These are phyloP conservation scores for Pythium chondricola DNA, from an alignment of 352 stramenopile species.

Conservation along the genomic window DNA sequence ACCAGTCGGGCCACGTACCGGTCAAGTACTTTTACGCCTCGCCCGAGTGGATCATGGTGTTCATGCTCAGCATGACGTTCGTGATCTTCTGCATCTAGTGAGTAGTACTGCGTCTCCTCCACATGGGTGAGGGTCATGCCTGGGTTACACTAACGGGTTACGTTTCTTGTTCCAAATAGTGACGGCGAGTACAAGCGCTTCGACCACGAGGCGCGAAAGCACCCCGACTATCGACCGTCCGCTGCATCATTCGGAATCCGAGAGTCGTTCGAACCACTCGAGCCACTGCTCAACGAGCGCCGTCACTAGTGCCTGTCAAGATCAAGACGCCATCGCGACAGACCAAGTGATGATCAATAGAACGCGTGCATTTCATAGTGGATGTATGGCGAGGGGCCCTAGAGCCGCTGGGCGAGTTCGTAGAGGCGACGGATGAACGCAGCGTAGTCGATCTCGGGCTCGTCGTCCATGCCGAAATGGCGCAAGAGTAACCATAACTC, in stretches of 20 bases:
- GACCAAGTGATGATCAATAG: too few relatives aligned
- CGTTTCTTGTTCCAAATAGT: slow-evolving; percentile 18
- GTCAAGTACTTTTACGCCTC: slow-evolving; percentile 37
- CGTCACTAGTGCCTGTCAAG: slow-evolving; percentile 14
- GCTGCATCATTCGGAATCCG: slow-evolving; percentile 6
- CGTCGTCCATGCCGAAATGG: slow-evolving; percentile 46
- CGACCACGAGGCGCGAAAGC: slow-evolving; percentile 25
- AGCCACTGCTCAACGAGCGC: too few relatives aligned
- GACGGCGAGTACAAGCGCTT: slow-evolving; percentile 52
- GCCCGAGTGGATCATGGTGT: slow-evolving; percentile 46
- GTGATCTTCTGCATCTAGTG: slow-evolving; percentile 54
- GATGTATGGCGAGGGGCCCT: too few relatives aligned
- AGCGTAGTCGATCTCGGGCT: slow-evolving; percentile 32
- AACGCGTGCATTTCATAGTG: too few relatives aligned
- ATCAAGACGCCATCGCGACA: slow-evolving; percentile 3
- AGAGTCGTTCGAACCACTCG: too few relatives aligned
- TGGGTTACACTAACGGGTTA: neutral
- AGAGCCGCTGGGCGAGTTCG: slow-evolving; percentile 17
- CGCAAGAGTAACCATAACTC: slow-evolving; percentile 33
- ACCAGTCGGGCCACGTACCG: slow-evolving; percentile 24
- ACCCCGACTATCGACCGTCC: slow-evolving; percentile 4
- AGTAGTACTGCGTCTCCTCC: slow-evolving; percentile 9
- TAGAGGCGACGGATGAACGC: slow-evolving; percentile 39
- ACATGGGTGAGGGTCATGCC: neutral
- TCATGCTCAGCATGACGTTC: slow-evolving; percentile 33